phyloP scores from a whole-genome alignment of 1,139 yeast genomes.

The Hansenula lynferdii region DNA sequence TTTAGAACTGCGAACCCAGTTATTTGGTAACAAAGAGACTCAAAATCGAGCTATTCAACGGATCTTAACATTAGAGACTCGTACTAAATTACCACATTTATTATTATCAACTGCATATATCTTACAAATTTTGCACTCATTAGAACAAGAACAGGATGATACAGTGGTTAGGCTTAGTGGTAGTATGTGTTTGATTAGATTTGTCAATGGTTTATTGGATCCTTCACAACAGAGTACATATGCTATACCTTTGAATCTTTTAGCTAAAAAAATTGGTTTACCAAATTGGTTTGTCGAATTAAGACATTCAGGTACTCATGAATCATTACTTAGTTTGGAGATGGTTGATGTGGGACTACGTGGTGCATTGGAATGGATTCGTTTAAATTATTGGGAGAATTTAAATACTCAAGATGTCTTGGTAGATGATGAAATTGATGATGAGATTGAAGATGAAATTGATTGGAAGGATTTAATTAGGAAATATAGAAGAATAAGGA shows the following conservation, averaged over 20 bases:
- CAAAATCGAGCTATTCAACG: conserved; percentile 18
- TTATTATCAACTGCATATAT: conserved; percentile 64
- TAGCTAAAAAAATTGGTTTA: conserved; percentile 65
- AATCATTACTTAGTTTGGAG: conserved; percentile 65
- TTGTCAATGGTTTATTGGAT: conserved; percentile 90
- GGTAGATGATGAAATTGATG: conserved; percentile 25
- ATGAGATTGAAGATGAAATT: conserved; percentile 25
- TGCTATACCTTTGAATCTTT: conserved; percentile 72
- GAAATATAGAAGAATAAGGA: conserved; percentile 34
- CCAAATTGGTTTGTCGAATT: conserved; percentile 88
- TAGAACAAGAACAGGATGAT: neutral
- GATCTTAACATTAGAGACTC: conserved; percentile 56
- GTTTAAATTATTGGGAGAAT: conserved; percentile 66
- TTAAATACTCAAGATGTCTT: conserved; percentile 14
- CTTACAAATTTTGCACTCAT: conserved; percentile 38
- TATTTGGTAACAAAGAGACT: neutral
- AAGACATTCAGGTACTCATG: conserved; percentile 92
- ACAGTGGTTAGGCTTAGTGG: conserved; percentile 42
- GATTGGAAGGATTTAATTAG: conserved; percentile 17
- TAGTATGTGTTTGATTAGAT: conserved; percentile 75
- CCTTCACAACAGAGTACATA: conserved; percentile 75
- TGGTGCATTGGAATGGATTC: conserved; percentile 73
- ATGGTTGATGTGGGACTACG: conserved; percentile 54
- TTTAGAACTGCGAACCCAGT: neutral
- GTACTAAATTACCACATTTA: conserved; percentile 76